A percentile compares a stretch with the other conserved stretches of the same genome.
These are phyloP conservation scores for Voacanga thouarsii DNA, from an alignment of 257 asterid genomes.

Conservation along the genomic window DNA sequence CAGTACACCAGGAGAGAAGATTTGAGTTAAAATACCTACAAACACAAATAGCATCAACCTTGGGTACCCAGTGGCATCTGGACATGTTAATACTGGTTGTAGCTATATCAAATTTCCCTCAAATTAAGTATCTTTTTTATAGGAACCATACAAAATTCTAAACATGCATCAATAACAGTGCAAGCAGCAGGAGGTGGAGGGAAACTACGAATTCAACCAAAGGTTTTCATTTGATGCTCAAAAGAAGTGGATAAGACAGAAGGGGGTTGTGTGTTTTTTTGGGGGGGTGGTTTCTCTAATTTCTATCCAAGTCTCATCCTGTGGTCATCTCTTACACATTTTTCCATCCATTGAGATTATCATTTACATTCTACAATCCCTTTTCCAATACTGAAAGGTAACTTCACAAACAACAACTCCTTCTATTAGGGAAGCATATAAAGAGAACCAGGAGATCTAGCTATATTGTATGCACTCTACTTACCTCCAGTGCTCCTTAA, in stretches of 20 bases:
- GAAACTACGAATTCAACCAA: not conserved
- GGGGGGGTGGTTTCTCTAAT: not conserved
- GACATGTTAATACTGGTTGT: not conserved
- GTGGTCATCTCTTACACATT: not conserved
- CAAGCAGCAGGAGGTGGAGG: no score
- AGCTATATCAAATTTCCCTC: not conserved
- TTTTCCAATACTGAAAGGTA: not conserved
- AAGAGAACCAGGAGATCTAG: not conserved
- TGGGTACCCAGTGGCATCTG: not conserved
- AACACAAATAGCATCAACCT: not conserved
- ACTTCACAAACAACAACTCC: no score
- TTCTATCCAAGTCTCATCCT: not conserved
- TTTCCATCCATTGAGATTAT: not conserved
- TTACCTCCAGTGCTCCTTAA: slow-evolving; percentile 68
- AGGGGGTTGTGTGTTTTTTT: no score
- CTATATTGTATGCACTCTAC: not conserved
- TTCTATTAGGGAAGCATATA: not conserved
- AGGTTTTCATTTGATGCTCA: not conserved
- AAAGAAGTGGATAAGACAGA: not conserved
- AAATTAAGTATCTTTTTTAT: not conserved
- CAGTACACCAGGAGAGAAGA: not conserved
- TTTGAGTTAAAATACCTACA: not conserved
- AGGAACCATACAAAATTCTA: not conserved
- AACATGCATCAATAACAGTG: not conserved
- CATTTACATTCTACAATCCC: not conserved